Conservation (phyloP, 2,329 filamentous ascomycete genomes). For the Fonsecaea multimorphosa region DNA sequence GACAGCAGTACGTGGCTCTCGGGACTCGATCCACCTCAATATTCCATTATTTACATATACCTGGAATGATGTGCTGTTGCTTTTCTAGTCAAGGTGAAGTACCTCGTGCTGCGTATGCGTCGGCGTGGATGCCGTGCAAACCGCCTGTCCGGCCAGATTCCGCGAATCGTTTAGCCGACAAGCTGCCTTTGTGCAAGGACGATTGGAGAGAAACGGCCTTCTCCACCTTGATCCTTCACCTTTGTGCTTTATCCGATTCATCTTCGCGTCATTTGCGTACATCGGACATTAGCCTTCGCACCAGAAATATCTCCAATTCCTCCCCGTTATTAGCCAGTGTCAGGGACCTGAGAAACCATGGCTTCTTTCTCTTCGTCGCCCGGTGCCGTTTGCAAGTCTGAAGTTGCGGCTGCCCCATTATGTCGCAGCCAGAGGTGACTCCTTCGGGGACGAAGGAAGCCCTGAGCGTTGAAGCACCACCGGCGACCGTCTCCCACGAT, state of each 20-base stretch:
- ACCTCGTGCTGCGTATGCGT: neutral
- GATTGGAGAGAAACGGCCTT: conserved; percentile 1
- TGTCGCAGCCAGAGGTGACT: conserved; percentile 22
- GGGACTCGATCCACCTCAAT: neutral
- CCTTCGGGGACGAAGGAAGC: conserved; percentile 3
- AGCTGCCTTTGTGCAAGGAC: neutral
- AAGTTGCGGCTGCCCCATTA: conserved; percentile 15
- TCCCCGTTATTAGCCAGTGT: conserved; percentile 11
- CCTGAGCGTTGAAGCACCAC: conserved; percentile 1
- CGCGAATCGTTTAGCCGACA: conserved; percentile 19
- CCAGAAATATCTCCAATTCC: conserved; percentile 14
- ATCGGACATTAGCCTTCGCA: conserved; percentile 20
- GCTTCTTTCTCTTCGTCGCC: conserved; percentile 1
- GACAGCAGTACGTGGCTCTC: neutral
- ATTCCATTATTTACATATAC: neutral
- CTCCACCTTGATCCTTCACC: conserved; percentile 9
- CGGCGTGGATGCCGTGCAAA: conserved; percentile 16
- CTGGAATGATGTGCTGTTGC: neutral
- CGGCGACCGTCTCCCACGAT: conserved; percentile 11
- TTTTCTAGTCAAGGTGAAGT: neutral
- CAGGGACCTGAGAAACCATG: conserved; percentile 13
- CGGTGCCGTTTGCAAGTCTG: conserved; percentile 6
- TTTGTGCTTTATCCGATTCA: conserved; percentile 9
- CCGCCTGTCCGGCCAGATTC: conserved; percentile 17
- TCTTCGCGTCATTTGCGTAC: conserved; percentile 31